These are phyloP conservation scores for Cajanus cajan DNA, from an alignment of 306 rosid genomes.

Conservation along the genomic window DNA sequence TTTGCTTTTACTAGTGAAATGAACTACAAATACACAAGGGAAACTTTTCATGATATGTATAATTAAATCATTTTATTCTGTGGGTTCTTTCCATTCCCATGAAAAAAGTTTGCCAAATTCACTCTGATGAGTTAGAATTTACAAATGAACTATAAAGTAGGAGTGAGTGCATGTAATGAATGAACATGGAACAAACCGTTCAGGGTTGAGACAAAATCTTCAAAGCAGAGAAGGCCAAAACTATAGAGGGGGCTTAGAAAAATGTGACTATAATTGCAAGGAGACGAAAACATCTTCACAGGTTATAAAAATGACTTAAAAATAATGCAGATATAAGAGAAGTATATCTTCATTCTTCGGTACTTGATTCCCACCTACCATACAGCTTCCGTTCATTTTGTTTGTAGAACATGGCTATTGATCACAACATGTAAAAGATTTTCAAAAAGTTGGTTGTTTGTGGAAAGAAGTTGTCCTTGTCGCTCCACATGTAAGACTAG, in stretches of 20 bases:
- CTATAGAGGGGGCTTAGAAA: not conserved
- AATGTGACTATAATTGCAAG: constrained; percentile 25
- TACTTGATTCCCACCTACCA: constrained; percentile 45
- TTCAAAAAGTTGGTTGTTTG: constrained; percentile 35
- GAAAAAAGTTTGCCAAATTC: constrained; percentile 24
- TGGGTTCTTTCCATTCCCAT: not conserved
- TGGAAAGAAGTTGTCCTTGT: constrained; percentile 28
- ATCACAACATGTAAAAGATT: constrained; percentile 20
- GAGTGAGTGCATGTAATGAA: constrained; percentile 20
- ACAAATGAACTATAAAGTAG: constrained; percentile 6
- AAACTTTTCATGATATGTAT: constrained; percentile 11
- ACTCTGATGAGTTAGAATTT: not conserved
- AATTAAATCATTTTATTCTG: not conserved
- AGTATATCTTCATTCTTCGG: constrained; percentile 28
- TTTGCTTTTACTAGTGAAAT: not conserved
- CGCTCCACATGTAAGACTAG: constrained; percentile 21
- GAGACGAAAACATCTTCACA: not conserved
- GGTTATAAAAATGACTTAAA: constrained; percentile 22
- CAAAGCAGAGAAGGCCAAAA: constrained; percentile 25
- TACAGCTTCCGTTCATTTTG: constrained; percentile 44
- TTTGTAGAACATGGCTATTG: constrained; percentile 33
- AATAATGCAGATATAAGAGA: constrained; percentile 37
- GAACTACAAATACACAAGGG: not conserved
- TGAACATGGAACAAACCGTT: constrained; percentile 2
- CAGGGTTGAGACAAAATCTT: constrained; percentile 27